Conservation (phyloP, 768 basidiomycete species). For the Lactarius akahatsu region DNA sequence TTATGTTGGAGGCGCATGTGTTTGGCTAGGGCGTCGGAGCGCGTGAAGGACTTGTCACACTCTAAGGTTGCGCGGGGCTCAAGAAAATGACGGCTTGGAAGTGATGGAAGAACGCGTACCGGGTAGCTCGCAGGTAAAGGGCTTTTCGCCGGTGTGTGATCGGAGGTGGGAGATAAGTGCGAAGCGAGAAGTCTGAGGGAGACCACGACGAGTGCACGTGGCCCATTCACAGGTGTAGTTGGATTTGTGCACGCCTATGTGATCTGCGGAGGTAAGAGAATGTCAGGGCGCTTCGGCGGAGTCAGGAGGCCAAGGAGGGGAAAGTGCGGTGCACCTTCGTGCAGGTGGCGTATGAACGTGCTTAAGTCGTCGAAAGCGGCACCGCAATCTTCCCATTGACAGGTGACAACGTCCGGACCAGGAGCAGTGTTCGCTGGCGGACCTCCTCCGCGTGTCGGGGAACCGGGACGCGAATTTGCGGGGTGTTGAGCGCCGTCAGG, state of each 20-base stretch:
- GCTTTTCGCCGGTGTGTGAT: constrained; percentile 93
- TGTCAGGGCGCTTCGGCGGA: constrained; percentile 25
- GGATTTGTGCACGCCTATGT: constrained; percentile 81
- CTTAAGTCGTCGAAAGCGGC: constrained; percentile 69
- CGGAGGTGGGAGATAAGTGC: constrained; percentile 89
- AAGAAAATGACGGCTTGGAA: neutral
- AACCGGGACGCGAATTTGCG: constrained; percentile 40
- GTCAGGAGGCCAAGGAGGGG: neutral
- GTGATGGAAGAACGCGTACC: constrained; percentile 48
- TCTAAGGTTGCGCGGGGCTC: constrained; percentile 40
- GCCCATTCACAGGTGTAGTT: constrained; percentile 90
- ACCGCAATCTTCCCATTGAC: constrained; percentile 84
- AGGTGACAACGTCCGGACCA: constrained; percentile 59
- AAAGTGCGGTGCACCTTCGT: constrained; percentile 56
- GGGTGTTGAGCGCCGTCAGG: constrained; percentile 33
- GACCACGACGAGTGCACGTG: constrained; percentile 73
- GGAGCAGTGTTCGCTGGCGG: constrained; percentile 27
- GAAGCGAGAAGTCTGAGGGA: constrained; percentile 85
- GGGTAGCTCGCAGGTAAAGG: constrained; percentile 77
- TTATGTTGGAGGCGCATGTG: constrained; percentile 90
- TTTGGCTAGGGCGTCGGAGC: constrained; percentile 89
- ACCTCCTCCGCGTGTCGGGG: constrained; percentile 37
- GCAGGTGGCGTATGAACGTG: constrained; percentile 79
- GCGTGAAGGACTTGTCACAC: constrained; percentile 94
- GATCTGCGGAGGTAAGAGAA: constrained; percentile 46